Conservation (phyloP, 352 stramenopile species). For the Globisporangium middletonii region DNA sequence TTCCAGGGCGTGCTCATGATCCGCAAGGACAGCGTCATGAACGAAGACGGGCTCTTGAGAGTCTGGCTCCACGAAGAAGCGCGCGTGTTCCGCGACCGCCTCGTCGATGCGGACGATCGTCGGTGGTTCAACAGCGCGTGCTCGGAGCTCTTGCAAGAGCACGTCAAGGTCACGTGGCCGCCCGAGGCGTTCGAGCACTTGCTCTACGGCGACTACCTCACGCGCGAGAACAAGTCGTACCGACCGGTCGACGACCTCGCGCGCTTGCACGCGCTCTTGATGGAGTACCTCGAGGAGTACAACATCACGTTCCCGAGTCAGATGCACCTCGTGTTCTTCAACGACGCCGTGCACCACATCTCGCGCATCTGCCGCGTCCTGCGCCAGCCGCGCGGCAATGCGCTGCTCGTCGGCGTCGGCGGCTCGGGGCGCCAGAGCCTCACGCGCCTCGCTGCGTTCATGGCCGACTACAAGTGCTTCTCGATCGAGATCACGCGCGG, state of each 20-base stretch:
- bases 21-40: constrained; percentile 68
- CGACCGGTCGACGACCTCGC: constrained; percentile 56
- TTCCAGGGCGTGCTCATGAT: constrained; percentile 93
- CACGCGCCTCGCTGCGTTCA: constrained; percentile 88
- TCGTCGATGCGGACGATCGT: constrained; percentile 85
- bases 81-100: constrained; percentile 89
- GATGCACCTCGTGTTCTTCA: constrained; percentile 95
- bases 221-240: constrained; percentile 73
- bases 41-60: constrained; percentile 67
- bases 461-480: constrained; percentile 88
- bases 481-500: constrained; percentile 92
- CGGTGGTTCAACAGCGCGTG: constrained; percentile 83
- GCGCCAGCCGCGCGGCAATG: constrained; percentile 88
- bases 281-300: constrained; percentile 92
- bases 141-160: constrained; percentile 63
- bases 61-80: constrained; percentile 91
- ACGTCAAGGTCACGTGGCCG: constrained; percentile 54
- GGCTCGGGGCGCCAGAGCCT: constrained; percentile 89
- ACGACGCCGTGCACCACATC: constrained; percentile 93
- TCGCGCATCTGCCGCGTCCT: constrained; percentile 91
- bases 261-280: constrained; percentile 71
- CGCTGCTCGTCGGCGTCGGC: constrained; percentile 89
- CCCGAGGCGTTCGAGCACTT: constrained; percentile 72
- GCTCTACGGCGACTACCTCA: constrained; percentile 90
- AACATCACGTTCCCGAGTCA: constrained; percentile 91